phyloP scores from a whole-genome alignment of 441 rosid species.

The Brassica balearica region DNA sequence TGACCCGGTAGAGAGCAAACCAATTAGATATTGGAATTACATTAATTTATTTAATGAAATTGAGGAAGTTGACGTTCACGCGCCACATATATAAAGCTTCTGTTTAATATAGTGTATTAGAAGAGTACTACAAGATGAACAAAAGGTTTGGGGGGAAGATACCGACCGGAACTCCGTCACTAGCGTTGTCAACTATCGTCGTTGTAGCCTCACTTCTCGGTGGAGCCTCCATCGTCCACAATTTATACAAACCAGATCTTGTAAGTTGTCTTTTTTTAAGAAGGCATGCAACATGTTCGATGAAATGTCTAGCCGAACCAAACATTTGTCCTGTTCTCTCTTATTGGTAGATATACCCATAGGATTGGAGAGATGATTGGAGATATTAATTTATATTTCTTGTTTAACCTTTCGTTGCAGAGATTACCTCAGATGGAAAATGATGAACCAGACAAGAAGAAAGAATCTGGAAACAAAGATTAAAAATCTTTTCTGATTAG shows the following conservation, averaged over 20 bases:
- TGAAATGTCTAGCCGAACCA: constrained; percentile 31
- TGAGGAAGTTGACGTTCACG: background rate
- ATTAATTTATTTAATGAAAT: background rate
- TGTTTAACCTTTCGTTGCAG: constrained; percentile 43
- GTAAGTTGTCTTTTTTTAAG: constrained; percentile 31
- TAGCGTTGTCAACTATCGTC: constrained; percentile 59
- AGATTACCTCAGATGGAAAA: constrained; percentile 57
- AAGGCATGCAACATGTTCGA: constrained; percentile 39
- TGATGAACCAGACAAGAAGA: constrained; percentile 43
- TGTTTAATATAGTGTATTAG: background rate
- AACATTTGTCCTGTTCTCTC: background rate
- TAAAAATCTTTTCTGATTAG: background rate
- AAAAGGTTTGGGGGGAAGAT: constrained; percentile 57
- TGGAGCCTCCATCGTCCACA: constrained; percentile 78
- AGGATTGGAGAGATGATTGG: background rate
- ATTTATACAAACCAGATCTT: constrained; percentile 67
- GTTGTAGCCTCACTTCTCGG: constrained; percentile 68
- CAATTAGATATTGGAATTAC: background rate
- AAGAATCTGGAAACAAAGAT: constrained; percentile 32
- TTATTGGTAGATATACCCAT: background rate
- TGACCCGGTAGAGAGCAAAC: background rate
- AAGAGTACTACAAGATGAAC: constrained; percentile 43
- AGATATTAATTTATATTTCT: background rate
- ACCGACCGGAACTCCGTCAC: constrained; percentile 77
- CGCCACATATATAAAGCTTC: background rate